Evolutionary conservation across 2,329 filamentous ascomycete species (phyloP), one percentile per base, ranked within the genome.

Genomic region (Calonectria ilicicola): DNA sequence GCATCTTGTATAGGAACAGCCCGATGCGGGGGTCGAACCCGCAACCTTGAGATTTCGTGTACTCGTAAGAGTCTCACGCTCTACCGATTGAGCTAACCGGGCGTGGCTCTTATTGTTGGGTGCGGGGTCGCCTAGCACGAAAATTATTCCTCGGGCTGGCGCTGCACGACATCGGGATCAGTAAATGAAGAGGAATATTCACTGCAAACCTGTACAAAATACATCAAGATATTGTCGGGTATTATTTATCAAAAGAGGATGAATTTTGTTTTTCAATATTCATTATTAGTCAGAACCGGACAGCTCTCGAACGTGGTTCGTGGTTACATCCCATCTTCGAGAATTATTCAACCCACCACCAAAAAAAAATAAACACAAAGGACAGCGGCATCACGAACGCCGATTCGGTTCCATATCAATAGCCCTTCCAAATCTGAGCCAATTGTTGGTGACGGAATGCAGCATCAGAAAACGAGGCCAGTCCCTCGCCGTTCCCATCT

Each of bases 51-150:
- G 87, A 88, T 88, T 35, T 1, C 32, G 32, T 35, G 76, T 72
- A 76, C 77, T 78, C 74, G n/a, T 88, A 88, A 88, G 90, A 92
- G 90, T 91, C 90, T 91, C 87, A 91, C 90, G 89, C 90, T 92
- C 90, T 92, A 91, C 79, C 77, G 75, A 81, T 81, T 80, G 76
- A 81, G 76, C 78, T 80, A 80, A 78, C 78, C 79, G 75, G 76
- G 76, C 76, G 69, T 70, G 68, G 68, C 67, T 73, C 68, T 69
- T 26, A 65, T 62, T 62, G 58, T 62, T 62, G 58, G 19, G 1
- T 7, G 27, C 27, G 14, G 5, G 2, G 27, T 53, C 17, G 10
- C 49, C 8, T 53, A 53, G 49, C 49, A 53, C 27, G n/a, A 21
- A 53, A 7, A 8, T 53, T 53, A 53, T 53, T 53, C 27, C 49